Conservation (phyloP, 1,284 basidiomycete species). For the Puccinia hordei region DNA sequence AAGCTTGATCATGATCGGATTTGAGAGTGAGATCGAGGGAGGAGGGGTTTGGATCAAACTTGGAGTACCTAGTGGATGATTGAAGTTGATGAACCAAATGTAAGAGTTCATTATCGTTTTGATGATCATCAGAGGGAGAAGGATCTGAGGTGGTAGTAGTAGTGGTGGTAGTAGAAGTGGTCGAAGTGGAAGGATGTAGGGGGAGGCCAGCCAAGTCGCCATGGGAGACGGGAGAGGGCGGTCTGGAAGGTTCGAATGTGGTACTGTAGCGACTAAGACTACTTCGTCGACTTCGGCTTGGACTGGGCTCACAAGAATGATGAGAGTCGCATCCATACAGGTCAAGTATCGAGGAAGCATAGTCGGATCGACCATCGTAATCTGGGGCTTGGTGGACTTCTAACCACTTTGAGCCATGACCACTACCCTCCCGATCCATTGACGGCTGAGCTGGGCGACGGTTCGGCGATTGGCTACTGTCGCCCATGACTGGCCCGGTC, state of each 20-base stretch:
- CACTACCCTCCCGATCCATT: neutral
- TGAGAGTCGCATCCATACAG: constrained; percentile 9
- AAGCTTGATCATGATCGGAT: neutral
- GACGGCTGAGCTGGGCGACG: too few species aligned
- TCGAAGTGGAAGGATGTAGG: neutral
- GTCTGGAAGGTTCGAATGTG: too few species aligned
- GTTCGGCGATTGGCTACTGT: too few species aligned
- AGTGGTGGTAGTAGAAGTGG: neutral
- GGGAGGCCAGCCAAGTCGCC: neutral
- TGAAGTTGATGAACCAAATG: constrained; percentile 9
- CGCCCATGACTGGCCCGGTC: neutral
- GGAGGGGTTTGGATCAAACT: constrained; percentile 14
- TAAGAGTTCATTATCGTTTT: neutral
- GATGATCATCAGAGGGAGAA: neutral
- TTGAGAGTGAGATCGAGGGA: neutral
- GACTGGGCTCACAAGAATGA: neutral
- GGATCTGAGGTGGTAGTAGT: neutral
- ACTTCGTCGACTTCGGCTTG: neutral
- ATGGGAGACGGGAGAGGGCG: too few species aligned
- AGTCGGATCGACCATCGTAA: constrained; percentile 17
- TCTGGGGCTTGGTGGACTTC: neutral
- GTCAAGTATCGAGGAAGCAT: constrained; percentile 43
- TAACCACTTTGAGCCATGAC: too few species aligned
- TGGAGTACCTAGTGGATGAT: constrained; percentile 4
- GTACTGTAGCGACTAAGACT: neutral